These are phyloP conservation scores for Ampelomyces quisqualis DNA, from an alignment of 2,329 filamentous ascomycete species.

Conservation along the genomic window DNA sequence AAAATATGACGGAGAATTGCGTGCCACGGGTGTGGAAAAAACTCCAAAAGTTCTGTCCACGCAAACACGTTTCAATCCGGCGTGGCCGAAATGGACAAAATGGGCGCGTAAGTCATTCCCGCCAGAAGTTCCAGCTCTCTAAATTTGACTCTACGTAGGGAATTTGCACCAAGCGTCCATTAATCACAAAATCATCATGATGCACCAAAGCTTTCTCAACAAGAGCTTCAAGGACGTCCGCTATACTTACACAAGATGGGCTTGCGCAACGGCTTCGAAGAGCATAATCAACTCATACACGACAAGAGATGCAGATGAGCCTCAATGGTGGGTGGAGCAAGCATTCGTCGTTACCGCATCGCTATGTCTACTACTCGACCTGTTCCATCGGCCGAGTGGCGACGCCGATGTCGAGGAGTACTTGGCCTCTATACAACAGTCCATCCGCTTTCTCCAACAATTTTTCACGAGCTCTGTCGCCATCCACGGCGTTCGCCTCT, in stretches of 20 bases:
- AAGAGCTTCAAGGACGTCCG: conserved; percentile 46
- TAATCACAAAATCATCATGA: conserved; percentile 51
- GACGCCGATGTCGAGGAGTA: conserved; percentile 28
- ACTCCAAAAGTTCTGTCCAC: conserved; percentile 41
- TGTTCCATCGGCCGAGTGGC: conserved; percentile 27
- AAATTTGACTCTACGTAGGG: not conserved
- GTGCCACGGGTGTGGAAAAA: conserved; percentile 35
- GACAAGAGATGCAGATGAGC: conserved; percentile 41
- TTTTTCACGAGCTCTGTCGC: conserved; percentile 46
- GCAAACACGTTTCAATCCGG: conserved; percentile 34
- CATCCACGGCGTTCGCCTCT: conserved; percentile 41
- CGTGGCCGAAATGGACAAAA: conserved; percentile 46
- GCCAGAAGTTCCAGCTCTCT: not conserved
- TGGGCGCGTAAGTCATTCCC: conserved; percentile 40
- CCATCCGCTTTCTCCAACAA: conserved; percentile 35
- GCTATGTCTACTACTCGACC: conserved; percentile 31
- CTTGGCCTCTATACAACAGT: conserved; percentile 34
- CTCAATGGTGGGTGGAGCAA: conserved; percentile 47
- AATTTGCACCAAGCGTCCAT: conserved; percentile 43
- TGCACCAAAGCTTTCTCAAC: conserved; percentile 47
- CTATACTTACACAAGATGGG: conserved; percentile 48
- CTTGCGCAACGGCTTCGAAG: conserved; percentile 45
- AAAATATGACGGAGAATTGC: conserved; percentile 45
- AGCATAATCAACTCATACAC: conserved; percentile 46
- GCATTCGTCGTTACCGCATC: conserved; percentile 36